These are phyloP conservation scores for Datisca glomerata DNA, from an alignment of 306 rosid species.

Conservation along the genomic window DNA sequence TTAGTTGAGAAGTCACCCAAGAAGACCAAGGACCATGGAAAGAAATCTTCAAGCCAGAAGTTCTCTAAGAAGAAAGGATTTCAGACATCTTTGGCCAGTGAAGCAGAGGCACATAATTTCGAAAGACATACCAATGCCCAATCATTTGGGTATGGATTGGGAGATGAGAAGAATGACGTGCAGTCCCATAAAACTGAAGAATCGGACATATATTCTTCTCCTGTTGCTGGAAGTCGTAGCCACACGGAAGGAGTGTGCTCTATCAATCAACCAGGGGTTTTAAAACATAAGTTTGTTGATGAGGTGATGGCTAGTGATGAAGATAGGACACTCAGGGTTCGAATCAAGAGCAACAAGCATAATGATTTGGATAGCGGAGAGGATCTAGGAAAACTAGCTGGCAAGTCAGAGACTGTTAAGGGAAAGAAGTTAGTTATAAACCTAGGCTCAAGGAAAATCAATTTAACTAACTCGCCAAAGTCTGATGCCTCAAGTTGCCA, in stretches of 20 bases:
- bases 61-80: constrained; percentile 47
- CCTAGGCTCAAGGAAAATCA: constrained; percentile 80
- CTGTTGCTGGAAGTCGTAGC: constrained; percentile 54
- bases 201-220: constrained; percentile 47
- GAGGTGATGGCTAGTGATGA: constrained; percentile 94
- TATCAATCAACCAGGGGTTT: constrained; percentile 40
- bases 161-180: constrained; percentile 41
- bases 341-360: constrained; percentile 52
- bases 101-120: constrained; percentile 30
- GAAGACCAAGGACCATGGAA: constrained; percentile 56
- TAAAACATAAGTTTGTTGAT: constrained; percentile 79
- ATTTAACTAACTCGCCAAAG: constrained; percentile 65
- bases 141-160: constrained; percentile 40
- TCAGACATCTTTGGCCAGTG: constrained; percentile 27
- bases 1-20: constrained; percentile 55
- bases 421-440: constrained; percentile 91
- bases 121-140: constrained; percentile 53
- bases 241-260: constrained; percentile 44
- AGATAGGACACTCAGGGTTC: constrained; percentile 62
- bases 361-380: constrained; percentile 55
- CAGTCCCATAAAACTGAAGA: constrained; percentile 42
- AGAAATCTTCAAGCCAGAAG: constrained; percentile 54
- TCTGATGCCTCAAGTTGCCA: constrained; percentile 85
- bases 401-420: constrained; percentile 48
- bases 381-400: constrained; percentile 49